Conservation (phyloP, 1,284 basidiomycete genomes). For the Nidula niveotomentosa region DNA sequence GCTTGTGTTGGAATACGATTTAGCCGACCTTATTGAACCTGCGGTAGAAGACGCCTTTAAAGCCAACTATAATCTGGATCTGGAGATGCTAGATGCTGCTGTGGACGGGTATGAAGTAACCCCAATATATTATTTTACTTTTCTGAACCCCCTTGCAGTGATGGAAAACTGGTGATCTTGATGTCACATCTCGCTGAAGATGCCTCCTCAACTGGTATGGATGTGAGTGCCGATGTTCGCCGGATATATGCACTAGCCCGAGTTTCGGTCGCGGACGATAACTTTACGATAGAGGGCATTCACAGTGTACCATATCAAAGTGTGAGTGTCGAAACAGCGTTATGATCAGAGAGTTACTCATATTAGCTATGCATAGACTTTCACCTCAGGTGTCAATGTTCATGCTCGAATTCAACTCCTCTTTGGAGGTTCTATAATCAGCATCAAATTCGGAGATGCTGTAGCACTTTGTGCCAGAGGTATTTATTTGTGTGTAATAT, state of each 20-base stretch:
- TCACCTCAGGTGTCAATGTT: constrained; percentile 62
- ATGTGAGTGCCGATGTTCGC: constrained; percentile 34
- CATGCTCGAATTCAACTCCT: constrained; percentile 68
- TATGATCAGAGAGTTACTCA: neutral
- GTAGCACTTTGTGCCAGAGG: constrained; percentile 71
- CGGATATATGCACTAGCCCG: constrained; percentile 66
- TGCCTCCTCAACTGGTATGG: neutral
- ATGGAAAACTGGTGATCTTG: constrained; percentile 56
- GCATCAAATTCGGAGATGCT: constrained; percentile 75
- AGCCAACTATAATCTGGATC: constrained; percentile 48
- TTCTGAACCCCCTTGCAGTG: constrained; percentile 25
- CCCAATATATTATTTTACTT: constrained; percentile 4
- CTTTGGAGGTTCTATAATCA: constrained; percentile 51
- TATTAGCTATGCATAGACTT: constrained; percentile 41
- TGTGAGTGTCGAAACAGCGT: constrained; percentile 37
- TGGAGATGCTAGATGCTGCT: constrained; percentile 71
- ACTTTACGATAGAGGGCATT: constrained; percentile 45
- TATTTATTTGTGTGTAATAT: constrained; percentile 20
- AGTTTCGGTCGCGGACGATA: constrained; percentile 38
- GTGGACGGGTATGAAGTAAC: constrained; percentile 48
- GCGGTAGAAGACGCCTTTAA: constrained; percentile 45
- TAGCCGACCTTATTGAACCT: constrained; percentile 38
- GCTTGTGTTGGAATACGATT: constrained; percentile 50
- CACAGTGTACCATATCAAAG: constrained; percentile 73
- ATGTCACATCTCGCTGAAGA: constrained; percentile 63